Evolutionary conservation across 2,329 filamentous ascomycete genomes (phyloP), one percentile per base, ranked within the genome.

Genomic region (Apiospora koreana): DNA sequence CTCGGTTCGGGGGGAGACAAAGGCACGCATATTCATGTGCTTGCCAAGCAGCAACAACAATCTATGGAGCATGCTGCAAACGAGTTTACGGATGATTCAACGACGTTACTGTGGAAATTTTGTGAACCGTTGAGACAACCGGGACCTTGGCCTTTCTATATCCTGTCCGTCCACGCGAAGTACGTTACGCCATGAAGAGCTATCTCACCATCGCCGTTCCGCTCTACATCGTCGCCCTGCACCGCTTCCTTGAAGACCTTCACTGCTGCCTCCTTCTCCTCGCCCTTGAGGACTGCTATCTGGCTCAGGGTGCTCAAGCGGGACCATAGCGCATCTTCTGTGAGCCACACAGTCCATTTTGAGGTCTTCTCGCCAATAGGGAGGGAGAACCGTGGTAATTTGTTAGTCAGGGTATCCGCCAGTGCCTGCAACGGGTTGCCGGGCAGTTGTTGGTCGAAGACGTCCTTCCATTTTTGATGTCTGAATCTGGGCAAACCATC

Each of bases 231-330:
- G 1, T 82, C 81, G 18, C 79, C 82, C 41, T 83, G 81, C 71
- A 93, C 73, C 10, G 86, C 86, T 69, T 87, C 83, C 68, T 89
- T 86, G 72, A 91, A 86, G 70, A 81, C 80, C 58, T 81, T 82
- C 70, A 83, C 82, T 64, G 88, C 86, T 54, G 82, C 80, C 69
- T 81, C 83, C 74, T 84, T 84, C 62, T 85, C 82, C 68, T 85
- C 81, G 1, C 84, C 87, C 65, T 86, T 78, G 16, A 93, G 80
- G 68, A 90, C 83, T 4, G 89, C 86, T 72, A 94, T 87, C 77
- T 93, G 91, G 75, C 90, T 92, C 70, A 94, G 80, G 16, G 92
- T 94, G 65, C 83, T 84, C 71, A 91, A 85, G 45, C 92, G 85
- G 68, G 87, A 84, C 88, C 90, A 93, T 66, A 93, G 80, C 69